phyloP scores from a whole-genome alignment of 176 grass and related monocot species.

The Melocanna baccifera region DNA sequence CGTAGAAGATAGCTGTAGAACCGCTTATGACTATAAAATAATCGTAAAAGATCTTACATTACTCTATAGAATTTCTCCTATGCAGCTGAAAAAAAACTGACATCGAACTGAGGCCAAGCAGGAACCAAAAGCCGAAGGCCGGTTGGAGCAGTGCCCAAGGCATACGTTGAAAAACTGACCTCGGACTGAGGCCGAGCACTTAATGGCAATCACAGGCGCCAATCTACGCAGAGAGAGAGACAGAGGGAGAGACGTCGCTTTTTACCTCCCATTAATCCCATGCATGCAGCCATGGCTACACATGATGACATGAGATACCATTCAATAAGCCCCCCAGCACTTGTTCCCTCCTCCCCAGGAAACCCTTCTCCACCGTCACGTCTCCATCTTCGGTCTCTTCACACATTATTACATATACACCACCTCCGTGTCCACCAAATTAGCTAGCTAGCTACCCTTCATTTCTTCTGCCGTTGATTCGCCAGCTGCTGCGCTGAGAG shows the following conservation, averaged over 20 bases:
- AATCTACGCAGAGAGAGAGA: constrained; percentile 25
- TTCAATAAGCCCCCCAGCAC: constrained; percentile 36
- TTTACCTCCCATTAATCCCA: constrained; percentile 76
- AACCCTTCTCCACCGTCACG: constrained; percentile 62
- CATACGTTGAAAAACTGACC: too few relatives aligned
- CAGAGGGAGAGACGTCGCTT: constrained; percentile 54
- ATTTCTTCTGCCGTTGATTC: neutral
- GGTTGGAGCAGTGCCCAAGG: too few relatives aligned
- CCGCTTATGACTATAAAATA: too few relatives aligned
- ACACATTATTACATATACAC: neutral
- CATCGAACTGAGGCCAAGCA: too few relatives aligned
- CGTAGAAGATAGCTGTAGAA: too few relatives aligned
- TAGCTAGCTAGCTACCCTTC: neutral
- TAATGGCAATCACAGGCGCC: constrained; percentile 95
- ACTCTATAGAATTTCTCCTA: too few relatives aligned
- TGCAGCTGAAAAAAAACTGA: too few relatives aligned
- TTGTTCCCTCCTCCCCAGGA: constrained; percentile 73
- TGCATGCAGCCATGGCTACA: constrained; percentile 51
- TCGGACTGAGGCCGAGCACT: constrained; percentile 18
- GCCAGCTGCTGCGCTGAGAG: neutral
- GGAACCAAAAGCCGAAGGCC: too few relatives aligned
- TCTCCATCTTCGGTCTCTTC: neutral
- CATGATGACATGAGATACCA: constrained; percentile 48
- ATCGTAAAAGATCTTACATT: too few relatives aligned
- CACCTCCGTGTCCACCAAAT: constrained; percentile 25